These are phyloP conservation scores for Melaleuca quinquenervia DNA, from an alignment of 345 rosid genomes.

Conservation along the genomic window DNA sequence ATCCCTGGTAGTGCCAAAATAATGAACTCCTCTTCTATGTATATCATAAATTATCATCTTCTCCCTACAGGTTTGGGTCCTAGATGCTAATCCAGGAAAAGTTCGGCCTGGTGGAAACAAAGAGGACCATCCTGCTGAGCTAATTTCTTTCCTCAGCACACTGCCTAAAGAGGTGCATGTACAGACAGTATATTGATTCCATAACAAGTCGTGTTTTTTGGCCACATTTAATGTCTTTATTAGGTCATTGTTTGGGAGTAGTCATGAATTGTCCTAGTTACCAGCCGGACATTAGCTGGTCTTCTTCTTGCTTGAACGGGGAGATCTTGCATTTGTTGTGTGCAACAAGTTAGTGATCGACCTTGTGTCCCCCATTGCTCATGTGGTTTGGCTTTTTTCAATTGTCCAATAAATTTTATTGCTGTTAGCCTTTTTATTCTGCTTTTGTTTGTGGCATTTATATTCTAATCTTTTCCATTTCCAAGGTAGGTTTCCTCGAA, in stretches of 20 bases:
- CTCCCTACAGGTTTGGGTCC: conserved; percentile 65
- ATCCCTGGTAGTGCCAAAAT: not conserved
- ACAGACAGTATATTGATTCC: not conserved
- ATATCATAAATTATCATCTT: not conserved
- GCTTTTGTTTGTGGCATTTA: not conserved
- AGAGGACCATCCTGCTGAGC: conserved; percentile 84
- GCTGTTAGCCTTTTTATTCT: not conserved
- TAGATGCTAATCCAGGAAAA: conserved; percentile 97
- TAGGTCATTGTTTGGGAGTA: not conserved
- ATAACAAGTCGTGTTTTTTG: not conserved
- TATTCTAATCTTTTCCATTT: not conserved
- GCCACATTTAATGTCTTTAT: not conserved
- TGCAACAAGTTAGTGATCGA: not conserved
- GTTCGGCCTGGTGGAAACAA: conserved; percentile 81
- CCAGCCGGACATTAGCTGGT: not conserved
- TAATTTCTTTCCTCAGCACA: conserved; percentile 56
- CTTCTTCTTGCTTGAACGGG: not conserved
- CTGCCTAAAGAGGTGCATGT: conserved; percentile 60
- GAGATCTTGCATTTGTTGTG: not conserved
- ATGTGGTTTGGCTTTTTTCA: not conserved
- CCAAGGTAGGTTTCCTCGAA: conserved; percentile 46
- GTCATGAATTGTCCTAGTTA: not conserved
- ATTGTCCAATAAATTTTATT: not conserved
- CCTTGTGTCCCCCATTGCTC: not conserved
- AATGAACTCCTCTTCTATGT: not conserved